These are phyloP conservation scores for Periconia sp. DNA, from an alignment of 2,329 filamentous ascomycete species.

Conservation along the genomic window DNA sequence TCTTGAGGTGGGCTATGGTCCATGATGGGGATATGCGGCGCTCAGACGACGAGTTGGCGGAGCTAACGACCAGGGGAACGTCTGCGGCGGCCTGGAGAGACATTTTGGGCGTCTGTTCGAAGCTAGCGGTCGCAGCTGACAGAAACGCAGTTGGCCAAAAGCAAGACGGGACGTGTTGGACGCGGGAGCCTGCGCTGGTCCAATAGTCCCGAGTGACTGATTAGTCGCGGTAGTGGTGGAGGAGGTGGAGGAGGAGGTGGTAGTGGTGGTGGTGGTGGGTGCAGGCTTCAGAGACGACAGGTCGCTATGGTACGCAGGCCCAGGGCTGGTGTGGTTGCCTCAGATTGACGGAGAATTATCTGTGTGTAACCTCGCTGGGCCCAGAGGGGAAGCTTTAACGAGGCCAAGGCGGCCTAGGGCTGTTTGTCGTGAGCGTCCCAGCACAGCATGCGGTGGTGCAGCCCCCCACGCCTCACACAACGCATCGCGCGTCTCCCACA, in stretches of 20 bases:
- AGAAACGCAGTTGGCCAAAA: not conserved
- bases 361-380: slow-evolving; percentile 1
- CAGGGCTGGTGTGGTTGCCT: too few relatives aligned
- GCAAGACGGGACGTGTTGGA: not conserved
- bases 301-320: too few relatives aligned
- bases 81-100: slow-evolving; percentile 65
- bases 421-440: too few relatives aligned
- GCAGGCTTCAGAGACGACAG: too few relatives aligned
- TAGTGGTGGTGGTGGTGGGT: slow-evolving; percentile 9
- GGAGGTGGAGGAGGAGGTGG: slow-evolving; percentile 8
- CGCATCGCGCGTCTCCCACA: too few relatives aligned
- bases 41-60: slow-evolving; percentile 81
- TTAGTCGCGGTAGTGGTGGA: too few relatives aligned
- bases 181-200: not conserved
- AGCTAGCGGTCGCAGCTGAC: slow-evolving; percentile 1
- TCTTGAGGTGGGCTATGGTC: slow-evolving; percentile 83
- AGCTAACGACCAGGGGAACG: slow-evolving; percentile 75
- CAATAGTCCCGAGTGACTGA: slow-evolving; percentile 2
- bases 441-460: too few relatives aligned
- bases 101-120: slow-evolving; percentile 22
- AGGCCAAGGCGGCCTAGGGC: slow-evolving; percentile 7
- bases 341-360: too few relatives aligned
- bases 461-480: too few relatives aligned
- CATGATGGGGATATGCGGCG: slow-evolving; percentile 91
- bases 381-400: slow-evolving; percentile 10